Conservation (phyloP, 805 yeast species). For the Phaffomyces opuntiae region DNA sequence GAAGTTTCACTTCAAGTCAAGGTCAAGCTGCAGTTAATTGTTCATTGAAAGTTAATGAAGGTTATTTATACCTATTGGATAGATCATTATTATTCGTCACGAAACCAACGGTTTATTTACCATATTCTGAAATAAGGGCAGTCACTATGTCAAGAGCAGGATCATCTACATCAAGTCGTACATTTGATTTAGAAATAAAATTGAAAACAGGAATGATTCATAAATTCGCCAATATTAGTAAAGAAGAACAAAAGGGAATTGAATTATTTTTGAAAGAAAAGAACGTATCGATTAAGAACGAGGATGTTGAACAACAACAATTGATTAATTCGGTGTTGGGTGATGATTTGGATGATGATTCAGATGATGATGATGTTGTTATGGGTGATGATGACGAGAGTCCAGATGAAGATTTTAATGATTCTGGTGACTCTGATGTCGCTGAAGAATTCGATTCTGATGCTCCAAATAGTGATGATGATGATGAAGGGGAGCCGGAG, state of each 20-base stretch:
- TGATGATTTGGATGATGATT: slow-evolving; percentile 39
- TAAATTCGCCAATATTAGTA: slow-evolving; percentile 79
- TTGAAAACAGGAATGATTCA: slow-evolving; percentile 64
- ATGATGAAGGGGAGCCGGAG: slow-evolving; percentile 27
- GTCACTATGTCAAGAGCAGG: slow-evolving; percentile 89
- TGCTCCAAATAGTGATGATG: slow-evolving; percentile 8
- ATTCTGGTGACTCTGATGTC: slow-evolving; percentile 49
- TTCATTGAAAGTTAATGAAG: slow-evolving; percentile 92
- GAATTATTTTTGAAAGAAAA: slow-evolving; percentile 73
- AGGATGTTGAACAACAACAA: slow-evolving; percentile 80
- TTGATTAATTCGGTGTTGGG: slow-evolving; percentile 72
- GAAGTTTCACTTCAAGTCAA: slow-evolving; percentile 68
- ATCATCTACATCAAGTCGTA: slow-evolving; percentile 68
- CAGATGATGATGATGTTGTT: slow-evolving; percentile 41
- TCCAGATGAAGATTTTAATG: slow-evolving; percentile 76
- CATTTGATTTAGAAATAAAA: slow-evolving; percentile 83
- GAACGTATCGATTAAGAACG: slow-evolving; percentile 77
- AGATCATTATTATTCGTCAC: slow-evolving; percentile 86
- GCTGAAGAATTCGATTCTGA: slow-evolving; percentile 25
- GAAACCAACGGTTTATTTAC: slow-evolving; percentile 89
- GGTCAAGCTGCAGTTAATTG: slow-evolving; percentile 85
- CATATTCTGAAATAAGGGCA: slow-evolving; percentile 70
- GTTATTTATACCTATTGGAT: slow-evolving; percentile 88
- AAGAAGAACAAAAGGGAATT: slow-evolving; percentile 79
- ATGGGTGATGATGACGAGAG: slow-evolving; percentile 77